A percentile compares a stretch with the other conserved stretches of the same genome.
Evolutionary conservation across 352 stramenopile species (phyloP).

Genomic region (Globisporangium uncinulatum): DNA sequence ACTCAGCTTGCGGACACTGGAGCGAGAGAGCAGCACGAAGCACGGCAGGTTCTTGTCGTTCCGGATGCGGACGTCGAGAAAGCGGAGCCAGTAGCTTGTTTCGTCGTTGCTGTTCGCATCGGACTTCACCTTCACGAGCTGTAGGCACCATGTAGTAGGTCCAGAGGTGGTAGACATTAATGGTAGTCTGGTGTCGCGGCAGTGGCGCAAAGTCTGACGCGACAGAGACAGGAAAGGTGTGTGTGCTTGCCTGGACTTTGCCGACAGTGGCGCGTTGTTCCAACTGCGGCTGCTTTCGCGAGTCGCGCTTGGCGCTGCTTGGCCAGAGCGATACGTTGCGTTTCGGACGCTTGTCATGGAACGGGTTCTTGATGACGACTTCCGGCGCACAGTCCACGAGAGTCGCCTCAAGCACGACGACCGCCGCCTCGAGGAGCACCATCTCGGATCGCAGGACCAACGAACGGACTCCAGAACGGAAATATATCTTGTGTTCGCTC

Average conservation of each 20-base stretch:
- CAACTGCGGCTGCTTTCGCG: background rate
- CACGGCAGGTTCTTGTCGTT: slow-evolving; percentile 56
- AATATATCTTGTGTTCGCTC: too few relatives aligned
- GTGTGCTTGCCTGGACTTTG: slow-evolving; percentile 15
- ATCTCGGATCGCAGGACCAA: background rate
- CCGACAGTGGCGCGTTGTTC: slow-evolving; percentile 6
- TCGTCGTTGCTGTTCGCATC: background rate
- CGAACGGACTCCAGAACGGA: too few relatives aligned
- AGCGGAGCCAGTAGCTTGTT: slow-evolving; percentile 42
- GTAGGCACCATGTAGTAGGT: background rate
- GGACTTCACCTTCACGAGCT: background rate
- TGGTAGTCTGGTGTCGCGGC: background rate
- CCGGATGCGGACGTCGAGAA: slow-evolving; percentile 41
- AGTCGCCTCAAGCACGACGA: slow-evolving; percentile 19
- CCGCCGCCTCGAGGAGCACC: background rate
- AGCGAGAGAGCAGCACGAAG: slow-evolving; percentile 50
- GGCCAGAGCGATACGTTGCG: background rate
- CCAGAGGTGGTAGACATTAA: background rate
- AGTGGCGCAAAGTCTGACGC: too few relatives aligned
- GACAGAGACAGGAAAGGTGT: too few relatives aligned
- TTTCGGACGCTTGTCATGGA: slow-evolving; percentile 13
- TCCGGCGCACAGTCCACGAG: slow-evolving; percentile 15
- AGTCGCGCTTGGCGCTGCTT: background rate
- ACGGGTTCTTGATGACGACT: slow-evolving; percentile 18
- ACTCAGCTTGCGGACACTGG: slow-evolving; percentile 10